phyloP scores from a whole-genome alignment of 208 protist species.

The Angomonas deanei region DNA sequence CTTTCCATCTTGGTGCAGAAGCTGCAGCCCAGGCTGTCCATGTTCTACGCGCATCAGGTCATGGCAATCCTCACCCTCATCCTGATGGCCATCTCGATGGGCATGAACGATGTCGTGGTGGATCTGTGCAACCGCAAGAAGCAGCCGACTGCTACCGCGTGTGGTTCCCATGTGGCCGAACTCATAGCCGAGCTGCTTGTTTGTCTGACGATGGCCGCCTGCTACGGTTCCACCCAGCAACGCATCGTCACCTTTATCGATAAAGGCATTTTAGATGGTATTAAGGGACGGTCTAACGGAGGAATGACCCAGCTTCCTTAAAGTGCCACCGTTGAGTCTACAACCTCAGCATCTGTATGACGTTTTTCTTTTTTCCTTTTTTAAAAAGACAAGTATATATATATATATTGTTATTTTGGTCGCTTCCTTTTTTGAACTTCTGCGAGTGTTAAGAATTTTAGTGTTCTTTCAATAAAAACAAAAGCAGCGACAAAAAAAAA shows the following conservation, averaged over 20 bases:
- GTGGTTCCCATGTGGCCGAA: constrained; percentile 55
- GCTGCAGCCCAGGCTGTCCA: constrained; percentile 44
- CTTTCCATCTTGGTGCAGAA: constrained; percentile 54
- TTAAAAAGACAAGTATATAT: too few species aligned
- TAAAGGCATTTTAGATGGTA: constrained; percentile 83
- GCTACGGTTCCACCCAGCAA: constrained; percentile 74
- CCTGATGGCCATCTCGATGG: constrained; percentile 62
- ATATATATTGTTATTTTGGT: too few species aligned
- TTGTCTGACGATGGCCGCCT: constrained; percentile 52
- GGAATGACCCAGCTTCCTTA: constrained; percentile 71
- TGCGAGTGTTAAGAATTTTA: too few species aligned
- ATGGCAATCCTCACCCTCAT: constrained; percentile 60
- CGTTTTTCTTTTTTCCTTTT: too few species aligned
- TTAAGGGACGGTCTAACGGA: constrained; percentile 66
- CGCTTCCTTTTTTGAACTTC: too few species aligned
- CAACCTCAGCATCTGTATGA: too few species aligned
- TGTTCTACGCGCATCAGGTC: constrained; percentile 70
- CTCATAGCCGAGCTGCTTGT: constrained; percentile 61
- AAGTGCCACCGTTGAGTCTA: too few species aligned
- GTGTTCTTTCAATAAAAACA: too few species aligned
- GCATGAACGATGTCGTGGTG: constrained; percentile 76
- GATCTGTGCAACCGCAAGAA: constrained; percentile 49
- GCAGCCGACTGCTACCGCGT: constrained; percentile 24
- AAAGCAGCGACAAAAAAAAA: too few species aligned
- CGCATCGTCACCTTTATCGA: constrained; percentile 82